These are phyloP conservation scores for Cercospora sp. DNA, from an alignment of 2,329 filamentous ascomycete genomes.

Conservation along the genomic window DNA sequence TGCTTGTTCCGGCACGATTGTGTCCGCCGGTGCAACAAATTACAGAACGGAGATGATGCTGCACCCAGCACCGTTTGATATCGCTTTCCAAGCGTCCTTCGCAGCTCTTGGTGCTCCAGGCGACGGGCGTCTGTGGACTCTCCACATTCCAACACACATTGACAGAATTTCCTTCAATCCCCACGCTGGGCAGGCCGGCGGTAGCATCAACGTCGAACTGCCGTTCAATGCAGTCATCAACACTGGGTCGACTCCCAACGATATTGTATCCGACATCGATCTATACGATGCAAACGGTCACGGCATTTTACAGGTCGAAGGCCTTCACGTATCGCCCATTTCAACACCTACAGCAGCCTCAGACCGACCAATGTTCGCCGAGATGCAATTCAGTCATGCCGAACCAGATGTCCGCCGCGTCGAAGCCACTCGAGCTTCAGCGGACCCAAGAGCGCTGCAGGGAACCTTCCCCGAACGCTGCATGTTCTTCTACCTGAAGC, in stretches of 20 bases:
- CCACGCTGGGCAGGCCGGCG: neutral
- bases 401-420: neutral
- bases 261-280: neutral
- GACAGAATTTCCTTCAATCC: neutral
- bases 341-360: neutral
- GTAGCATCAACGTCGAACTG: neutral
- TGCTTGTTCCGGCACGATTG: neutral
- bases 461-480: neutral
- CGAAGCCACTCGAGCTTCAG: neutral
- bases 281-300: neutral
- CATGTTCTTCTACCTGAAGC: neutral
- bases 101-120: neutral
- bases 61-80: constrained; percentile 37
- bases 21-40: neutral
- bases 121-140: neutral
- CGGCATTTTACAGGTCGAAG: neutral
- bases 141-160: neutral
- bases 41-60: constrained; percentile 14
- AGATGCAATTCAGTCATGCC: neutral
- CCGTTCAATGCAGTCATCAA: neutral
- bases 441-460: neutral
- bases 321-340: neutral
- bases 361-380: neutral
- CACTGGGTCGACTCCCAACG: neutral
- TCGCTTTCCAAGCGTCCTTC: constrained; percentile 33